Base-by-base conservation (phyloP, 2,329 filamentous ascomycete genomes). In the Cordyceps cateniannulata region DNA sequence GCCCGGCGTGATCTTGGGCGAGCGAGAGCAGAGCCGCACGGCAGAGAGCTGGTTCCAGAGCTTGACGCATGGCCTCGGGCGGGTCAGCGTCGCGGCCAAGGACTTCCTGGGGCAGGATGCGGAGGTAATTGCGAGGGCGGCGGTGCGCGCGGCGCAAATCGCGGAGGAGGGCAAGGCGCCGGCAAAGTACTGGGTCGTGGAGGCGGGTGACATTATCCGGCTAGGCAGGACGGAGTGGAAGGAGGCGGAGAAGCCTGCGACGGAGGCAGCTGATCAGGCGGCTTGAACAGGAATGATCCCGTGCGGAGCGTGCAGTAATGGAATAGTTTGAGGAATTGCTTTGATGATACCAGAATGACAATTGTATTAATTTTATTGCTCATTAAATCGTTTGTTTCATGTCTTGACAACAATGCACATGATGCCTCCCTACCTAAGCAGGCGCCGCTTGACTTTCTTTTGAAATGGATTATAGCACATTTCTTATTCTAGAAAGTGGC, bases 1-100 rank as follows among this genome's bases (percentile, higher is more conserved):
- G 49, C 93, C 93, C 0, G 93, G 90, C 0, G 64, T 92, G 63
- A 89, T 97, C 66, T 72, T 92, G 2, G 93, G 93, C 3, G 71
- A 83, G 18, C 81, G 93, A 60, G 81, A 88, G 67, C 79, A 86
- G 62, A 77, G 78, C 56, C 81, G 89, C 56, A 71, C 80, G 0
- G 73, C 77, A 7, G 90, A 91, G 70, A 78, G 79, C 24, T 68
- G 85, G 5, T 5, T 87, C 1, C 77, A 83, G 65, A 77, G 75
- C 48, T 25, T 90, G 44, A 83, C 88, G 1, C 78, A 76, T 3
- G 77, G 77, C 16, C 62, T 88, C 58, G 85, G 85, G 3, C 75
- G 72, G 62, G 35, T 91, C 2, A 78, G 78, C 52, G 70, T 75
- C 61, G 79, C 77, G 0, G 48, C 86, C 63, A 85, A 85, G 75